phyloP scores from a whole-genome alignment of 371 early-diverging fungal species.

The Mortierella sp. region DNA sequence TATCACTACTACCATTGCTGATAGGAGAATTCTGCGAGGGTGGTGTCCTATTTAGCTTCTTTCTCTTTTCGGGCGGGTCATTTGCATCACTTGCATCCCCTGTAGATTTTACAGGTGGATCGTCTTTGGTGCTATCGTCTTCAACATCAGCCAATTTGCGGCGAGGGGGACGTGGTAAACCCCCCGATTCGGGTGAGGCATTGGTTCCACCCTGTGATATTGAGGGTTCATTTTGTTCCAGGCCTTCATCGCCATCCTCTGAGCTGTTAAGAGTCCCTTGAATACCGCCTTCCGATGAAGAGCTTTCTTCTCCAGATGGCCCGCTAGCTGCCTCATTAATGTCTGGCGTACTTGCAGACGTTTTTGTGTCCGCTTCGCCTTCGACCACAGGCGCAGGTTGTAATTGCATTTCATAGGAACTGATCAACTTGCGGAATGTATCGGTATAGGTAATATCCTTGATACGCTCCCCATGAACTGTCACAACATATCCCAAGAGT shows the following conservation, averaged over 20 bases:
- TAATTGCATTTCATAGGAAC: conserved; percentile 69
- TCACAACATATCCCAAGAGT: conserved; percentile 75
- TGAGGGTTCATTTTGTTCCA: conserved; percentile 9
- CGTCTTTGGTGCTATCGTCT: neutral
- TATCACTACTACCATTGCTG: neutral
- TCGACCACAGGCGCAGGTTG: conserved; percentile 27
- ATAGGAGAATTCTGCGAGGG: neutral
- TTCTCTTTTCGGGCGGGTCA: conserved; percentile 5
- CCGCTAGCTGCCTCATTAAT: conserved; percentile 2
- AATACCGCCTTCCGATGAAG: conserved; percentile 2
- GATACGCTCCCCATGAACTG: conserved; percentile 67
- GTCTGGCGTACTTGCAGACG: neutral
- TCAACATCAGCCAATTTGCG: neutral
- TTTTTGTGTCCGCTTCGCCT: conserved; percentile 23
- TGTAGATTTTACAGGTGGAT: neutral
- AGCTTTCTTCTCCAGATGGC: neutral
- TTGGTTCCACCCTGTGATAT: neutral
- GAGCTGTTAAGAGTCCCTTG: conserved; percentile 66
- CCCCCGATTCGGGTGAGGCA: neutral
- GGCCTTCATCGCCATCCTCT: conserved; percentile 68
- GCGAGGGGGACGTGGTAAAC: neutral
- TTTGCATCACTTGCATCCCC: neutral
- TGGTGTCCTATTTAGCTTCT: neutral
- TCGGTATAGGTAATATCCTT: conserved; percentile 72
- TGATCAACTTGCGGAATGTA: conserved; percentile 67